phyloP scores from a whole-genome alignment of 2,329 filamentous ascomycete genomes.

The Fonsecaea monophora region DNA sequence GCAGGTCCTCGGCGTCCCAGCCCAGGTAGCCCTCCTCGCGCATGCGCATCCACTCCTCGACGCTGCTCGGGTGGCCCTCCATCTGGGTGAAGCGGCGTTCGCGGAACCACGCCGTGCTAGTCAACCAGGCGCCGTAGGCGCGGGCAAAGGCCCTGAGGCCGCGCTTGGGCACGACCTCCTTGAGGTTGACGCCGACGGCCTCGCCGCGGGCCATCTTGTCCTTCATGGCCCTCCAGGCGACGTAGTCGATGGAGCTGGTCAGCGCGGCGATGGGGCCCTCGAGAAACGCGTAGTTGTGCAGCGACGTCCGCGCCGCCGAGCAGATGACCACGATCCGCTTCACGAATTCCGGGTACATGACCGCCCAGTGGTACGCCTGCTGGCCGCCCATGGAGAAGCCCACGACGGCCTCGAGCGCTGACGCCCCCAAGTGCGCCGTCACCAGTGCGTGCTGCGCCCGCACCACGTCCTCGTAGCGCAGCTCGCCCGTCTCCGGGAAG shows the following conservation, averaged over 20 bases:
- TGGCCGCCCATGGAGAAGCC: slow-evolving; percentile 62
- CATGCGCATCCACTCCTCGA: slow-evolving; percentile 49
- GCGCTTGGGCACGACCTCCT: slow-evolving; percentile 42
- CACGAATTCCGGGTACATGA: slow-evolving; percentile 53
- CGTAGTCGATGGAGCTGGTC: slow-evolving; percentile 51
- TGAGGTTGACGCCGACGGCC: slow-evolving; percentile 42
- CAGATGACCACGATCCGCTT: slow-evolving; percentile 54
- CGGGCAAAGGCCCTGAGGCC: slow-evolving; percentile 55
- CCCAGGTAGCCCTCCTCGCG: slow-evolving; percentile 43
- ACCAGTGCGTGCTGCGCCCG: slow-evolving; percentile 52
- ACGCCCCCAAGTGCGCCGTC: slow-evolving; percentile 46
- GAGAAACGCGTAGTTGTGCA: slow-evolving; percentile 57
- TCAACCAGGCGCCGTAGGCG: slow-evolving; percentile 57
- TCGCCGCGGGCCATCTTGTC: slow-evolving; percentile 34
- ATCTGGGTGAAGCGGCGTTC: slow-evolving; percentile 48
- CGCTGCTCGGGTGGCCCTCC: slow-evolving; percentile 43
- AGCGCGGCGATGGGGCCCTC: slow-evolving; percentile 56
- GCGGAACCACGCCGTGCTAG: slow-evolving; percentile 56
- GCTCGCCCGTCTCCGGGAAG: slow-evolving; percentile 46
- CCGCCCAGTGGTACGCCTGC: slow-evolving; percentile 56
- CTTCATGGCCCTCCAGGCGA: slow-evolving; percentile 39
- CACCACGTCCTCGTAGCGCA: slow-evolving; percentile 55
- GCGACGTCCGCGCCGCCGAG: slow-evolving; percentile 54
- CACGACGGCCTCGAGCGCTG: slow-evolving; percentile 50
- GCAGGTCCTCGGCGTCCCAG: slow-evolving; percentile 56